A percentile compares a stretch with the other conserved stretches of the same genome.
These are phyloP conservation scores for Ceratobasidium papillatum DNA, from an alignment of 1,284 basidiomycete species.

Conservation along the genomic window DNA sequence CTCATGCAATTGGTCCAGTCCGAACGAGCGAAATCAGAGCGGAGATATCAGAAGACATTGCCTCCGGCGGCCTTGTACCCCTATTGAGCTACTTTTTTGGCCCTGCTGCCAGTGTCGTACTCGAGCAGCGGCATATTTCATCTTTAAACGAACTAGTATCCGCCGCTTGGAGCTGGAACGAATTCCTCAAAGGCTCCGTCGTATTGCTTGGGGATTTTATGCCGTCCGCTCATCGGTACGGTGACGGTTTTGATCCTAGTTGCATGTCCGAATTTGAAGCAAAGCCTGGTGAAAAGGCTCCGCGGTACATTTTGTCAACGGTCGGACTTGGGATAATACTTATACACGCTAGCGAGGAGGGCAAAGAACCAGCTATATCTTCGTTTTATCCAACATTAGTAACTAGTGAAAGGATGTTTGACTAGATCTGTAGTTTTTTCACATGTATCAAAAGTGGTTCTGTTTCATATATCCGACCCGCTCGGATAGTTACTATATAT, in stretches of 20 bases:
- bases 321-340: constrained; percentile 6
- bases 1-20: neutral
- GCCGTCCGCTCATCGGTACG: neutral
- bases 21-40: neutral
- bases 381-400: neutral
- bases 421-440: too few relatives aligned
- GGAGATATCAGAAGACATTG: neutral
- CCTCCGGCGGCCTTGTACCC: neutral
- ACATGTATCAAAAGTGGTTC: too few relatives aligned
- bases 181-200: constrained; percentile 3
- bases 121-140: neutral
- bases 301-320: constrained; percentile 6
- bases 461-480: too few relatives aligned
- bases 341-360: neutral
- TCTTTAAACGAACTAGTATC: neutral
- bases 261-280: constrained; percentile 19
- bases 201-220: constrained; percentile 16
- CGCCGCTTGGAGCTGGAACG: constrained; percentile 4
- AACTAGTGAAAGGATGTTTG: neutral
- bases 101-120: neutral
- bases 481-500: too few relatives aligned
- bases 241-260: neutral
- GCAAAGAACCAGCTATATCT: neutral
- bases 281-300: neutral
- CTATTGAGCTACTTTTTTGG: neutral